Evolutionary conservation across 805 yeast genomes (phyloP).

Genomic region (Jamesozyma spencerorum): DNA sequence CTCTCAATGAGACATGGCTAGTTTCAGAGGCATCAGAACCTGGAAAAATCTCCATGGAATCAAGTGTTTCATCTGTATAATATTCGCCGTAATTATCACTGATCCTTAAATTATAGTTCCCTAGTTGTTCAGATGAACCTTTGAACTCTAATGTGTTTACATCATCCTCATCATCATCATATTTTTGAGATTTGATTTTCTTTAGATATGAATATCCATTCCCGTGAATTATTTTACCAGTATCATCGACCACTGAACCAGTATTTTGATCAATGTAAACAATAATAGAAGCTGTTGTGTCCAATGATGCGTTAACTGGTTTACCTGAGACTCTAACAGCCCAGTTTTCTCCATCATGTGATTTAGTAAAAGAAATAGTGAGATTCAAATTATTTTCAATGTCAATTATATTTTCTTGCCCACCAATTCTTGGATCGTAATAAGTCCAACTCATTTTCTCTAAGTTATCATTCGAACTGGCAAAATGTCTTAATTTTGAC

Average conservation of each 20-base stretch:
- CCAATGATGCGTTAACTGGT: constrained; percentile 44
- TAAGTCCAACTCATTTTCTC: constrained; percentile 74
- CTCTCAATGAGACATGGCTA: constrained; percentile 57
- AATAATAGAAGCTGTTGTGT: constrained; percentile 53
- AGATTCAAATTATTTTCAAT: constrained; percentile 51
- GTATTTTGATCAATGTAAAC: constrained; percentile 76
- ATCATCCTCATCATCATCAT: constrained; percentile 12
- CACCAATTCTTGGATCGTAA: constrained; percentile 85
- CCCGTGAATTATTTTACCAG: constrained; percentile 12
- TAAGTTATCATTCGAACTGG: constrained; percentile 64
- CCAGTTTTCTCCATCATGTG: constrained; percentile 67
- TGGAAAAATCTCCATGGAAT: constrained; percentile 25
- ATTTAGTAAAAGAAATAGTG: constrained; percentile 68
- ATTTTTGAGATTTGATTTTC: constrained; percentile 15
- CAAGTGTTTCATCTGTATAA: constrained; percentile 21
- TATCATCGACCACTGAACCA: constrained; percentile 28
- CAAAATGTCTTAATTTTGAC: constrained; percentile 55
- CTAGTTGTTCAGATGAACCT: constrained; percentile 58
- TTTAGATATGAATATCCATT: constrained; percentile 6
- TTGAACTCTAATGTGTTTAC: constrained; percentile 22
- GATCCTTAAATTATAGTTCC: constrained; percentile 52
- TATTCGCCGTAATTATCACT: constrained; percentile 40
- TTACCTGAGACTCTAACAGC: constrained; percentile 60
- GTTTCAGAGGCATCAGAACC: constrained; percentile 49
- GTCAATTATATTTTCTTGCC: constrained; percentile 68